These are phyloP conservation scores for Macadamia tetraphylla DNA, from an alignment of 164 flowering plant species.

Conservation along the genomic window DNA sequence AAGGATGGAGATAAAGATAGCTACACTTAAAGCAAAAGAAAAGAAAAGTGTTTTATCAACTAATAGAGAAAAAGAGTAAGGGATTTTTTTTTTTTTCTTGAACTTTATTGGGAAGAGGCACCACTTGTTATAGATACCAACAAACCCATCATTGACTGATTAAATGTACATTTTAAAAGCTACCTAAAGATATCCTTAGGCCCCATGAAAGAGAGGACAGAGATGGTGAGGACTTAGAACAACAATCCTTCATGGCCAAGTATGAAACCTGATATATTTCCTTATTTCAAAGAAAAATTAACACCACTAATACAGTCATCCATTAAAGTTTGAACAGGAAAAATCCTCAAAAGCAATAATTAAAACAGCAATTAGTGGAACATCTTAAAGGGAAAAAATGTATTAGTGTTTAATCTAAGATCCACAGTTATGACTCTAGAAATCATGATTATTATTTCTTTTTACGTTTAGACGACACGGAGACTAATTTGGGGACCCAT, in stretches of 20 bases:
- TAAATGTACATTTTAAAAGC: background rate
- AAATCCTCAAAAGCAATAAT: background rate
- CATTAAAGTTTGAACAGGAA: background rate
- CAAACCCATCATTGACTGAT: background rate
- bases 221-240: no score
- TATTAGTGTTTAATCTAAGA: background rate
- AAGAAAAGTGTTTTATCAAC: slow-evolving; percentile 3
- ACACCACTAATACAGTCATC: background rate
- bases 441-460: no score
- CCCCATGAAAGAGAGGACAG: background rate
- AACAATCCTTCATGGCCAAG: no score
- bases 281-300: no score
- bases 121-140: background rate
- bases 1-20: slow-evolving; percentile 15
- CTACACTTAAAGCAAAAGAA: slow-evolving; percentile 15
- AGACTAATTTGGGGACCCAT: background rate
- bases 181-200: background rate
- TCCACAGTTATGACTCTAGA: background rate
- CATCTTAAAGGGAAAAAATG: background rate
- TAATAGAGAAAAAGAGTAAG: slow-evolving; percentile 3
- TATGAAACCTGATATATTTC: background rate
- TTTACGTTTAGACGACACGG: background rate
- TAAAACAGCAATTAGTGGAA: background rate
- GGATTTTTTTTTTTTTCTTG: background rate
- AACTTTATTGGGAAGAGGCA: slow-evolving; percentile 25